Evolutionary conservation across 768 basidiomycete genomes (phyloP).

Genomic region (Flagelloscypha sp.): DNA sequence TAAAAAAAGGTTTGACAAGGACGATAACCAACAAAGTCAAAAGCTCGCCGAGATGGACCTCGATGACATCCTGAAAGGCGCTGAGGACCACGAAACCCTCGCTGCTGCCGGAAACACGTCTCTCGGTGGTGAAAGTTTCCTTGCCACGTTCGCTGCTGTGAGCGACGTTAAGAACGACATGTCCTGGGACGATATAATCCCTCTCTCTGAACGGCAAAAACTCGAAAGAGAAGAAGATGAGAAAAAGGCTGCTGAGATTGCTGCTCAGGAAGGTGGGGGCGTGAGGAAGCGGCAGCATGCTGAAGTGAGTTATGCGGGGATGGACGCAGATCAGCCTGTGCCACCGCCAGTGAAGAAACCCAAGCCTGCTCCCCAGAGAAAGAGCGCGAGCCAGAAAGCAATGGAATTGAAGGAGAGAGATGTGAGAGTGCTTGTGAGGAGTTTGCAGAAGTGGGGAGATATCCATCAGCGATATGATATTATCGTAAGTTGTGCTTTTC

Average conservation of each 20-base stretch:
- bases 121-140: constrained; percentile 95
- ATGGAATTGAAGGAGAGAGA: constrained; percentile 98
- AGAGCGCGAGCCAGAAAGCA: constrained; percentile 88
- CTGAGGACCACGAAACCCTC: constrained; percentile 95
- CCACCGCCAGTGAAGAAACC: constrained; percentile 78
- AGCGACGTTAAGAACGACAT: constrained; percentile 99
- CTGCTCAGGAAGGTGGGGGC: constrained; percentile 58
- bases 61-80: constrained; percentile 93
- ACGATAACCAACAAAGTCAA: constrained; percentile 84
- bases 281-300: constrained; percentile 84
- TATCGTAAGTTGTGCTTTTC: constrained; percentile 55
- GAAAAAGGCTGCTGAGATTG: constrained; percentile 62
- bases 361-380: constrained; percentile 69
- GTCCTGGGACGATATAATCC: constrained; percentile 99
- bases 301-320: constrained; percentile 84
- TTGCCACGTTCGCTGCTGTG: constrained; percentile 89
- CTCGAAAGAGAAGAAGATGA: constrained; percentile 77
- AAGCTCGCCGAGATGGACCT: constrained; percentile 99
- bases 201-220: constrained; percentile 79
- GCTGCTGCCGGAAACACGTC: constrained; percentile 78
- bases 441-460: constrained; percentile 96
- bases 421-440: constrained; percentile 88
- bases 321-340: constrained; percentile 77
- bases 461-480: constrained; percentile 89
- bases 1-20: constrained; percentile 98